phyloP scores from a whole-genome alignment of 164 flowering plant species.

The Tetrastigma voinierianum region DNA sequence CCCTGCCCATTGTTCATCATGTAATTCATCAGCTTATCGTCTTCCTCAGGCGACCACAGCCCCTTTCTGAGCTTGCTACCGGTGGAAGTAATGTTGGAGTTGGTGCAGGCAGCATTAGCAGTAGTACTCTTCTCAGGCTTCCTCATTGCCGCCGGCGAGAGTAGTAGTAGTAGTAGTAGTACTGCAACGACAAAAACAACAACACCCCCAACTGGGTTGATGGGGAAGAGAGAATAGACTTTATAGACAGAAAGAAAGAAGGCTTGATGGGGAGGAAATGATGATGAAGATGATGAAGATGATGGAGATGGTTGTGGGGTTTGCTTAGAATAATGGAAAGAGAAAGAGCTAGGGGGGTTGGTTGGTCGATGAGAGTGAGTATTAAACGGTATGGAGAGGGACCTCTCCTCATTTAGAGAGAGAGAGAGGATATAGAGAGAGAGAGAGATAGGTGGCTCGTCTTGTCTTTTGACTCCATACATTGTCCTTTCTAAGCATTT shows the following conservation, averaged over 20 bases:
- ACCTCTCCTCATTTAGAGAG: slow-evolving; percentile 21
- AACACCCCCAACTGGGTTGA: slow-evolving; percentile 22
- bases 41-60: slow-evolving; percentile 74
- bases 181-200: too few species aligned
- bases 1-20: slow-evolving; percentile 62
- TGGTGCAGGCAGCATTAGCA: slow-evolving; percentile 12
- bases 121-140: slow-evolving; percentile 28
- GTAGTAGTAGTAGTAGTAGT: too few species aligned
- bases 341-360: slow-evolving; percentile 28
- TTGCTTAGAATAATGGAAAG: slow-evolving; percentile 55
- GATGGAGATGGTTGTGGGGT: slow-evolving; percentile 51
- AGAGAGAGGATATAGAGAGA: slow-evolving; percentile 17
- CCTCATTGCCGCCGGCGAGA: slow-evolving; percentile 25
- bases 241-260: slow-evolving; percentile 23
- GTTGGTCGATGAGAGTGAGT: slow-evolving; percentile 68
- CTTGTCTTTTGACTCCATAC: slow-evolving; percentile 56
- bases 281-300: slow-evolving; percentile 51
- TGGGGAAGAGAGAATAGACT: slow-evolving; percentile 14
- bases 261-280: slow-evolving; percentile 55
- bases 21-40: slow-evolving; percentile 56
- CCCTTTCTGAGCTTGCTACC: slow-evolving; percentile 48
- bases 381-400: slow-evolving; percentile 85
- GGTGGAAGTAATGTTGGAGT: not conserved
- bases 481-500: slow-evolving; percentile 32
- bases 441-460: slow-evolving; percentile 36